Conservation (phyloP, 345 rosid species). For the Punica granatum region DNA sequence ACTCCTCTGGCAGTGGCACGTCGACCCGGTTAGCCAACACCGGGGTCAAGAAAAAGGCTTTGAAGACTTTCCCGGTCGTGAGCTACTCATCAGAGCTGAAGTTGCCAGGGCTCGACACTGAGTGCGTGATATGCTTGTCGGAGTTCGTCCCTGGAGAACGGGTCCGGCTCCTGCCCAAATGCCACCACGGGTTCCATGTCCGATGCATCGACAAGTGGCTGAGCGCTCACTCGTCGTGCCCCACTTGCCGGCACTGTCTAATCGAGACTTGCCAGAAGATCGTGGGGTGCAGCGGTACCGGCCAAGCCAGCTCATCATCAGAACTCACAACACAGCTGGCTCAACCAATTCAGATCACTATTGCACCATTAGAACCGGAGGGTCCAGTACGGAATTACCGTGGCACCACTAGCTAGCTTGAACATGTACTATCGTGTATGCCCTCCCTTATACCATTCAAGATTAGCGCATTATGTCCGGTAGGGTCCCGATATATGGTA, state of each 20-base stretch:
- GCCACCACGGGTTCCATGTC: slow-evolving; percentile 80
- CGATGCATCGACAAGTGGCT: slow-evolving; percentile 90
- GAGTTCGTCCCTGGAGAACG: slow-evolving; percentile 55
- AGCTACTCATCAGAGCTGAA: slow-evolving; percentile 46
- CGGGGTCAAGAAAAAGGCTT: slow-evolving; percentile 64
- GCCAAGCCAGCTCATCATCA: slow-evolving; percentile 9
- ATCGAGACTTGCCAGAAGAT: slow-evolving; percentile 74
- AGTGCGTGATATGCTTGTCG: slow-evolving; percentile 73
- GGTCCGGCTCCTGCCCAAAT: slow-evolving; percentile 66
- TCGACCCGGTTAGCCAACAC: slow-evolving; percentile 49
- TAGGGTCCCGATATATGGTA: not conserved
- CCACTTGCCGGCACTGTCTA: slow-evolving; percentile 88
- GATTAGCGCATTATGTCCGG: not conserved
- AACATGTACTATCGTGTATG: too few species aligned
- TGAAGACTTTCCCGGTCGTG: slow-evolving; percentile 58
- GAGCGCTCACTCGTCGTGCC: slow-evolving; percentile 83
- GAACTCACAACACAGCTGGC: not conserved
- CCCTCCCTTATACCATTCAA: too few species aligned
- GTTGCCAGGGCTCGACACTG: slow-evolving; percentile 44
- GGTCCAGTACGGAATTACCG: slow-evolving; percentile 18
- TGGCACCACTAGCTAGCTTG: slow-evolving; percentile 6
- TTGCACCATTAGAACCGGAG: slow-evolving; percentile 31
- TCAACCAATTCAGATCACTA: slow-evolving; percentile 6
- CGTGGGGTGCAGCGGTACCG: slow-evolving; percentile 7
- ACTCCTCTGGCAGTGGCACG: slow-evolving; percentile 13